Evolutionary conservation across 192 early-diverging fungal genomes (phyloP), one percentile per base, ranked within the genome.

Genomic region (Umbelopsis isabellina): DNA sequence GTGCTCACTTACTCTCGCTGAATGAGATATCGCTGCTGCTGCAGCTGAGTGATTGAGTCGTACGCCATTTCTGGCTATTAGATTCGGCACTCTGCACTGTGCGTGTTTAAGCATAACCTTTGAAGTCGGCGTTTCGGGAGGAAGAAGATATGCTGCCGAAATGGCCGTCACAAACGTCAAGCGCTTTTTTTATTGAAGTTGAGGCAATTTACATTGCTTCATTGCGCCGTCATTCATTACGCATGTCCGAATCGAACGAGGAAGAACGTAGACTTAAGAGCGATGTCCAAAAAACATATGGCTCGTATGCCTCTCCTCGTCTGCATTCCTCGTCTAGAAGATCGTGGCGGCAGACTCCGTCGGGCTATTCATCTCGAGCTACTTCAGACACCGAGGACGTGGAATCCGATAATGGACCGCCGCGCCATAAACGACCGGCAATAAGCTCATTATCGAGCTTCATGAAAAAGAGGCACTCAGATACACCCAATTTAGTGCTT

Each of bases 401-500:
- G 15, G 55, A 61, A 25, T 16, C 30, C 16, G 27, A 11, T 2
- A 33, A 16, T 4, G 4, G 10, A 7, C 18, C 30, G 18, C 27
- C 25, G 18, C 55, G 55, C 33, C 55, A 15, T n/a, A 61, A 35
- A 25, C 27, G 55, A 35, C 55, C 55, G 18, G 27, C 55, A 3
- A 12, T 61, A 35, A 35, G 25, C 12, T 15, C 55, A 12, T 18
- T 61, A 18, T 61, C 55, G 16, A 61, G 55, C 15, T 61, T 61
- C 4, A 61, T 61, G 12, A 61, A 61, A 35, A 27, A 25, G 15
- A 61, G 55, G 16, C 55, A 61, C 30, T 61, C 27, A 35, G 55
- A 61, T 33, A 61, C 55, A 10, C 55, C 55, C 10, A 61, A 71
- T n/a, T 53, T 74, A n/a, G 72, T 74, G 12, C 49, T 74, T 16